phyloP scores from a whole-genome alignment of 2,329 filamentous ascomycete species.

The Alternaria sp. region DNA sequence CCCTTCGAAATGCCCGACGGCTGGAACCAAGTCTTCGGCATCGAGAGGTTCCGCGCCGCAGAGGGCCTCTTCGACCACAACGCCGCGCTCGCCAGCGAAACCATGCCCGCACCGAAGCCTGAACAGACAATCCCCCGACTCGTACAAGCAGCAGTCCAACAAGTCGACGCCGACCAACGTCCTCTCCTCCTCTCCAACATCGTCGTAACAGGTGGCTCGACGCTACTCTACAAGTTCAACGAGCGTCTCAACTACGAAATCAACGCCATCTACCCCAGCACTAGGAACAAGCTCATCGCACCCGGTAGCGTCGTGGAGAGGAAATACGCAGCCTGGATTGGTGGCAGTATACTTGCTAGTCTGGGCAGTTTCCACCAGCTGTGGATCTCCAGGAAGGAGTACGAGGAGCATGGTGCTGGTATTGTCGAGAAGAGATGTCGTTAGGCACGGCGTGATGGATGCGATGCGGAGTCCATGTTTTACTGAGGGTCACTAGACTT shows the following conservation, averaged over 20 bases:
- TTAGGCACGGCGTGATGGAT: conserved; percentile 51
- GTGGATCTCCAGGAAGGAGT: conserved; percentile 98
- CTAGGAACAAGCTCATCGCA: conserved; percentile 86
- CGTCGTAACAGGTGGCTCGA: conserved; percentile 88
- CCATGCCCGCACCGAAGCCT: conserved; percentile 65
- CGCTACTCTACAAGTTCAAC: conserved; percentile 87
- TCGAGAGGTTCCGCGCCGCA: conserved; percentile 82
- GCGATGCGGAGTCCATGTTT: neutral
- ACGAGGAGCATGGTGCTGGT: conserved; percentile 88
- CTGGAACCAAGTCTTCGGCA: conserved; percentile 92
- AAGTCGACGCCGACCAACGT: conserved; percentile 87
- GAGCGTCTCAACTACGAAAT: conserved; percentile 89
- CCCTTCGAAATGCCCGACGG: conserved; percentile 98
- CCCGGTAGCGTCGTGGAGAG: conserved; percentile 86
- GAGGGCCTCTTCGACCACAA: conserved; percentile 92
- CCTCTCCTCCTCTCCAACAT: conserved; percentile 85
- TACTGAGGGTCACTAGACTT: neutral
- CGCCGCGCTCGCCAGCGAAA: conserved; percentile 66
- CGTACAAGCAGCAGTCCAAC: conserved; percentile 76
- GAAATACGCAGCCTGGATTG: conserved; percentile 93
- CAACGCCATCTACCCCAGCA: conserved; percentile 78
- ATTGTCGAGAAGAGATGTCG: conserved; percentile 98
- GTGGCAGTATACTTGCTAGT: conserved; percentile 92
- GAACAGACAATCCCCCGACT: conserved; percentile 83
- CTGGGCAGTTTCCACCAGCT: conserved; percentile 98